Conservation (phyloP, 345 rosid genomes). For the Arabidopsis arenosa region DNA sequence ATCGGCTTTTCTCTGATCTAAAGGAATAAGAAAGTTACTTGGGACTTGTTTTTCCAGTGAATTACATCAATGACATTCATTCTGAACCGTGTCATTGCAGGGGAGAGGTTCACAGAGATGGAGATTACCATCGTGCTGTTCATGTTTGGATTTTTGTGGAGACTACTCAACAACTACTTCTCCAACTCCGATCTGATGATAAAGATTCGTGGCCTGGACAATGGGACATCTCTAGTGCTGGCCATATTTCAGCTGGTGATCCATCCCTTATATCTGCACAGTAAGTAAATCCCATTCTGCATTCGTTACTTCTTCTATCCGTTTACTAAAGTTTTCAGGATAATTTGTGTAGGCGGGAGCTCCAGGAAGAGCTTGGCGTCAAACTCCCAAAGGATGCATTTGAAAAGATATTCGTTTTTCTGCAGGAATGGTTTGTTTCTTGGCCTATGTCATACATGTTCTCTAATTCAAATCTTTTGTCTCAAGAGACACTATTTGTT, state of each 20-base stretch:
- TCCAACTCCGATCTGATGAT: conserved; percentile 75
- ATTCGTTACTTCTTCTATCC: conserved; percentile 1
- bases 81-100: conserved; percentile 41
- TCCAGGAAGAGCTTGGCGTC: conserved; percentile 87
- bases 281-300: conserved; percentile 46
- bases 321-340: conserved; percentile 1
- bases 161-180: conserved; percentile 77
- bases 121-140: conserved; percentile 92
- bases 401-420: conserved; percentile 71
- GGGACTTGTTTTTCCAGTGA: not conserved
- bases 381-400: conserved; percentile 88
- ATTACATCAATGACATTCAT: not conserved
- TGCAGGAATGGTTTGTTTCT: conserved; percentile 72
- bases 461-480: conserved; percentile 11
- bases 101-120: conserved; percentile 78
- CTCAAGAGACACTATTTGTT: not conserved
- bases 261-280: conserved; percentile 76
- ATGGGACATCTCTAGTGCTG: conserved; percentile 98
- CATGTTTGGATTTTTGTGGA: conserved; percentile 88
- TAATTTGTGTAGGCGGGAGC: conserved; percentile 72
- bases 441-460: not conserved
- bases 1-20: conserved; percentile 6
- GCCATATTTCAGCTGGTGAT: conserved; percentile 92
- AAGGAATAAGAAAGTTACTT: not conserved
- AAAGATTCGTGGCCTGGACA: conserved; percentile 91